These are phyloP conservation scores for Arabidopsis arenosa DNA, from an alignment of 345 rosid genomes.

Conservation along the genomic window DNA sequence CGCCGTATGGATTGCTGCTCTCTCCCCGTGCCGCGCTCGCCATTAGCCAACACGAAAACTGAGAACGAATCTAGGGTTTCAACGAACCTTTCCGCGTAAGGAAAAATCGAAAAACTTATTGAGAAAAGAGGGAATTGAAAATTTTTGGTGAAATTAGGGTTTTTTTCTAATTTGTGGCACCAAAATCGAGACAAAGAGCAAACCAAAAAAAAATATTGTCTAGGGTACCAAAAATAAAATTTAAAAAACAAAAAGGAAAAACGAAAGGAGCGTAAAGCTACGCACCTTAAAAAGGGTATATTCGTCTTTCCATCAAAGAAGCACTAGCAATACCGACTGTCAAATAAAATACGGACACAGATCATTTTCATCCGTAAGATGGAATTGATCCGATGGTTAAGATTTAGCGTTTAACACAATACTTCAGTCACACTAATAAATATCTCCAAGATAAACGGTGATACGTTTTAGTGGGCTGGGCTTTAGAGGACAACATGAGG, in stretches of 20 bases:
- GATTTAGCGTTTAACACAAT: not conserved
- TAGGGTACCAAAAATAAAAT: slow-evolving; percentile 29
- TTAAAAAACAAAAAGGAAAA: slow-evolving; percentile 6
- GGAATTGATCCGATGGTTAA: not conserved
- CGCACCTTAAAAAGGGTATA: slow-evolving; percentile 37
- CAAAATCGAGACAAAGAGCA: slow-evolving; percentile 22
- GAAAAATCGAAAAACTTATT: slow-evolving; percentile 36
- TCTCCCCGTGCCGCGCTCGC: slow-evolving; percentile 59
- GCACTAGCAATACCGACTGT: slow-evolving; percentile 27
- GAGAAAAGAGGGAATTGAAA: slow-evolving; percentile 18
- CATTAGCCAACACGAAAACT: slow-evolving; percentile 43
- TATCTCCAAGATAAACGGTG: slow-evolving; percentile 25
- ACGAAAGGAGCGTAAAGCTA: slow-evolving; percentile 44
- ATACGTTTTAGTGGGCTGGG: slow-evolving; percentile 36
- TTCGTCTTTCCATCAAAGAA: slow-evolving; percentile 1
- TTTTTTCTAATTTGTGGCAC: slow-evolving; percentile 47
- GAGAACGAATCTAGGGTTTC: slow-evolving; percentile 52
- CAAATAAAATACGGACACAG: slow-evolving; percentile 9
- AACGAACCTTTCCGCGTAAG: slow-evolving; percentile 37
- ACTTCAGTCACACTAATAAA: slow-evolving; percentile 9
- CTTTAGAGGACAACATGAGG: slow-evolving; percentile 12
- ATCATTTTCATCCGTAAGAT: slow-evolving; percentile 23
- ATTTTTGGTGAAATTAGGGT: slow-evolving; percentile 51
- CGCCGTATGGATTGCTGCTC: slow-evolving; percentile 48
- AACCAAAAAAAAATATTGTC: not conserved